A percentile compares a stretch with the other conserved stretches of the same genome.
These are phyloP conservation scores for Dactylellina parvicollis DNA, from an alignment of 2,329 filamentous ascomycete species.

Conservation along the genomic window DNA sequence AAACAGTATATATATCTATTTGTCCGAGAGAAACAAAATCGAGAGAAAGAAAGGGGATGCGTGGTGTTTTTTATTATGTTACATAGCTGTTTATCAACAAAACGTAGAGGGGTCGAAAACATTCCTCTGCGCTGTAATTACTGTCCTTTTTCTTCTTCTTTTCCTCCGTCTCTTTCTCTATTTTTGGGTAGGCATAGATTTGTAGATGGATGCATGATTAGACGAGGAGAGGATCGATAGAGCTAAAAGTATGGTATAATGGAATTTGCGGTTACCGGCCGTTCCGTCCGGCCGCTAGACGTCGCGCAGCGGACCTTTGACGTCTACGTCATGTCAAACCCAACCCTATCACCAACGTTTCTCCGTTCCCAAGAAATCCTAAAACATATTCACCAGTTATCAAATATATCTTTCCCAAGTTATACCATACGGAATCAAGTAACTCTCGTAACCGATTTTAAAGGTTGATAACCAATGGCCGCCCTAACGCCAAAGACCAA, in stretches of 20 bases:
- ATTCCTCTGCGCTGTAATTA: conserved; percentile 52
- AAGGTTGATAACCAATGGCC: neutral
- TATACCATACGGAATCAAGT: no score
- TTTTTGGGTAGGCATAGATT: neutral
- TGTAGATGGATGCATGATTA: conserved; percentile 21
- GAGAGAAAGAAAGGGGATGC: conserved; percentile 8
- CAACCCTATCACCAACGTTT: neutral
- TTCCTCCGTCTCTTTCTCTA: conserved; percentile 12
- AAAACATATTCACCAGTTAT: neutral
- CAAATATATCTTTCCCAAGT: neutral
- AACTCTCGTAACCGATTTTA: no score
- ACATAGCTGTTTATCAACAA: conserved; percentile 44
- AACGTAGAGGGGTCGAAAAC: conserved; percentile 25
- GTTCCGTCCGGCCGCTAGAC: neutral
- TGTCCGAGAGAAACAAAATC: conserved; percentile 30
- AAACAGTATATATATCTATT: conserved; percentile 48
- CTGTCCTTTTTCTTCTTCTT: conserved; percentile 28
- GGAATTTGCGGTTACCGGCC: neutral
- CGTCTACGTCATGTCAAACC: conserved; percentile 29
- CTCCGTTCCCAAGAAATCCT: neutral
- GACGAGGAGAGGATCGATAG: neutral
- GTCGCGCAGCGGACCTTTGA: conserved; percentile 21
- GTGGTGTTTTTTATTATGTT: conserved; percentile 28
- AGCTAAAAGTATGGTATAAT: conserved; percentile 2
- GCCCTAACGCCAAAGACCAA: conserved; percentile 67